Evolutionary conservation across 1,284 basidiomycete genomes (phyloP).

Genomic region (Sporisorium iseilematis-ciliati): DNA sequence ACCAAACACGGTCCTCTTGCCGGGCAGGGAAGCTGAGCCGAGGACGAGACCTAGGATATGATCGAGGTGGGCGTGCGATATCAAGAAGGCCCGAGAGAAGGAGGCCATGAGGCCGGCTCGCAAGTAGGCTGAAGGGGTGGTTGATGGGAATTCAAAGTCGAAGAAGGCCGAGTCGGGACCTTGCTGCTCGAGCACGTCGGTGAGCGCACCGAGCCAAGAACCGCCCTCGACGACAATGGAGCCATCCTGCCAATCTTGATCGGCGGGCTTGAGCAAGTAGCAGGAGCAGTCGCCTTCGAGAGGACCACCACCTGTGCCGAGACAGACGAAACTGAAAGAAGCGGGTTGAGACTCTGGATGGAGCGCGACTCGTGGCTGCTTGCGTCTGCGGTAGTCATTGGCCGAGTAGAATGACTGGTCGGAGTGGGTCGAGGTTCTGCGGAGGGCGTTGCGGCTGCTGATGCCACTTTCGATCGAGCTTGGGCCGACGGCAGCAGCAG

Average conservation of each 20-base stretch:
- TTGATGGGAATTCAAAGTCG: conserved; percentile 58
- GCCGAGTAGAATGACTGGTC: conserved; percentile 50
- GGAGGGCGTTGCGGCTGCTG: conserved; percentile 20
- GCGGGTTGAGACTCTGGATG: conserved; percentile 44
- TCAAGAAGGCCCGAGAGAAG: conserved; percentile 71
- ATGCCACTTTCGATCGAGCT: not conserved
- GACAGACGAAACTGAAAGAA: conserved; percentile 65
- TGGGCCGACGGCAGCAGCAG: not conserved
- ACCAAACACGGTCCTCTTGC: conserved; percentile 78
- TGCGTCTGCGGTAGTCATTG: conserved; percentile 40
- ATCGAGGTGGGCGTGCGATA: conserved; percentile 85
- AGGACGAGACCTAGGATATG: conserved; percentile 81
- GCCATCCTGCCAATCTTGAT: conserved; percentile 65
- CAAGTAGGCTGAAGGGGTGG: conserved; percentile 46
- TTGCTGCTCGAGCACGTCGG: conserved; percentile 58
- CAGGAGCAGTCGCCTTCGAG: conserved; percentile 70
- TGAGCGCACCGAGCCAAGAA: conserved; percentile 65
- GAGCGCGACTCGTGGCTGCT: conserved; percentile 42
- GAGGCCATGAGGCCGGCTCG: conserved; percentile 63
- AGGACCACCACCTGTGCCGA: conserved; percentile 71
- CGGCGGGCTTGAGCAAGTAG: conserved; percentile 70
- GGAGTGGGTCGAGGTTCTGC: conserved; percentile 31
- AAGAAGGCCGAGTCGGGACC: conserved; percentile 56
- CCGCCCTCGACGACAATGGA: conserved; percentile 69
- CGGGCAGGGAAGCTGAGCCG: conserved; percentile 79